Evolutionary conservation across 768 basidiomycete species (phyloP).

Genomic region (Tulasnella sp.): DNA sequence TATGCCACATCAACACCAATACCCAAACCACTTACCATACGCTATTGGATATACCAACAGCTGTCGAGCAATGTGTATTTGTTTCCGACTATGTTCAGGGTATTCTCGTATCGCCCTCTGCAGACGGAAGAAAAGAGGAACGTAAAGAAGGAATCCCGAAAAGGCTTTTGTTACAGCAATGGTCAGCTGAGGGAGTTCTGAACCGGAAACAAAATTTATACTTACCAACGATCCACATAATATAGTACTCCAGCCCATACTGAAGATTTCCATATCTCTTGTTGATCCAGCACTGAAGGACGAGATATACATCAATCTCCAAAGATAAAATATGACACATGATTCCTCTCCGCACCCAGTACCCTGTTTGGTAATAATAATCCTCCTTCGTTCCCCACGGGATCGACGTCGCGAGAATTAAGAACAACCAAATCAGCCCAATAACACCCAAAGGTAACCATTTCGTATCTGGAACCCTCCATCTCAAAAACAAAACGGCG

Average conservation of each 20-base stretch:
- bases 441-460: constrained; percentile 40
- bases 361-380: neutral
- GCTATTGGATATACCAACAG: constrained; percentile 6
- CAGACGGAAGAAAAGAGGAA: constrained; percentile 47
- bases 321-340: neutral
- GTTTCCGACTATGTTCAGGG: neutral
- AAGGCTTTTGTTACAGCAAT: constrained; percentile 31
- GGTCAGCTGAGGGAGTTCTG: neutral
- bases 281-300: constrained; percentile 50
- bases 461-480: constrained; percentile 37
- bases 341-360: neutral
- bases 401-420: constrained; percentile 36
- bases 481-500: constrained; percentile 41
- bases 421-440: constrained; percentile 43
- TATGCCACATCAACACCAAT: neutral
- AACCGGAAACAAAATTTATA: neutral
- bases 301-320: neutral
- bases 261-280: constrained; percentile 40
- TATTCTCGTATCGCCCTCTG: neutral
- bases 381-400: neutral
- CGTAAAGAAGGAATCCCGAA: constrained; percentile 46
- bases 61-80: constrained; percentile 10
- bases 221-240: constrained; percentile 48
- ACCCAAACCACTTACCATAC: neutral
- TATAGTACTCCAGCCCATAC: constrained; percentile 50